Evolutionary conservation across 108 stramenopile species (phyloP).

Genomic region (Aurantiochytrium sp.): DNA sequence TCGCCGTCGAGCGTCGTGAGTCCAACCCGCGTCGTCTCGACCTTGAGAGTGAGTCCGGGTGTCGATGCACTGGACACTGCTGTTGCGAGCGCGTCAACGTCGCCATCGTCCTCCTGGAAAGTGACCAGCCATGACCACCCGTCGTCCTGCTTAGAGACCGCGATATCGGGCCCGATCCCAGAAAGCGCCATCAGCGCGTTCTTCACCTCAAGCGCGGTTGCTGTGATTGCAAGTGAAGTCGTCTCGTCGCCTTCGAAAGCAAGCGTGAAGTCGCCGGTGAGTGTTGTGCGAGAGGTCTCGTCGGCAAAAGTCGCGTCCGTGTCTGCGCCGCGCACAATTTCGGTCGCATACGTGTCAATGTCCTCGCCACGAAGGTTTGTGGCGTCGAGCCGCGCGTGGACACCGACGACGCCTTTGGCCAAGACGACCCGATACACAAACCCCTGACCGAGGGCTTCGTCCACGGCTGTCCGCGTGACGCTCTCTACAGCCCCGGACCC

Average conservation of each 20-base stretch:
- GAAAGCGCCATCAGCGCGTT: not conserved
- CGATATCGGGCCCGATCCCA: not conserved
- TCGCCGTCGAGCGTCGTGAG: not conserved
- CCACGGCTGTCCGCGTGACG: not conserved
- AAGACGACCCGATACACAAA: not conserved
- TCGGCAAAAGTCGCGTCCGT: not conserved
- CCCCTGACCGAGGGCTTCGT: not conserved
- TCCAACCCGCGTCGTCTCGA: not conserved
- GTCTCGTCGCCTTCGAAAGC: not conserved
- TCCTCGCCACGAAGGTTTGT: not conserved
- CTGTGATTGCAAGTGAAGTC: not conserved
- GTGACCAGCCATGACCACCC: constrained; percentile 13
- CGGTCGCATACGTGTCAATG: not conserved
- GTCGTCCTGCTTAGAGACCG: not conserved
- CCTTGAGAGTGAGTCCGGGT: not conserved
- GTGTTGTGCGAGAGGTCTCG: not conserved
- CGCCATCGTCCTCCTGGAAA: not conserved
- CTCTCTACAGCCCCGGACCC: not conserved
- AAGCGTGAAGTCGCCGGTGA: not conserved
- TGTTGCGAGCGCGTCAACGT: not conserved
- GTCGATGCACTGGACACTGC: not conserved
- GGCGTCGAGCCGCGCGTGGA: not conserved
- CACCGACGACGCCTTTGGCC: not conserved
- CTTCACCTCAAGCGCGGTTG: not conserved
- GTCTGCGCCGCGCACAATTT: not conserved